Base-by-base conservation (phyloP, 108 stramenopile genomes). In the Schizochytrium sp. region DNA sequence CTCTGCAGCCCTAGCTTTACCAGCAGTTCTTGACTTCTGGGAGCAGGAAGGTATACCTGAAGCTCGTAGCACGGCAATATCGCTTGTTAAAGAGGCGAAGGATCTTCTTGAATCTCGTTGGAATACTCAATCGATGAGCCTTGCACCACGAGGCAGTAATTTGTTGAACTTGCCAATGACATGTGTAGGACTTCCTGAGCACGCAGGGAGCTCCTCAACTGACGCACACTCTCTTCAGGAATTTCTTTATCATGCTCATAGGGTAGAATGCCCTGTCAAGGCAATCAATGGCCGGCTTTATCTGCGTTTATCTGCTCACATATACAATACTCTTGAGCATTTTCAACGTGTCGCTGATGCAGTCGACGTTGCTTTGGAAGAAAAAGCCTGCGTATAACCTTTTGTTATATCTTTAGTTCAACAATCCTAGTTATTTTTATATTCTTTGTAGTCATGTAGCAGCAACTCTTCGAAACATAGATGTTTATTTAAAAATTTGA, bases 11-110 rank as follows among this genome's bases (percentile, higher is more conserved):
- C 88, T 88, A 4, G 59, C 59, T 8, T 17, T 88, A 19, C 88
- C 88, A 0, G 88, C 45, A 10, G 59, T 88, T 40, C 88, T 88
- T 19, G 59, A 88, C 13, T 88, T 19, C 42, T 88, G 88, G 88
- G 1, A 0, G 1, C 8, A 15, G 64, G 7, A 69, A 38, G 64
- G 42, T 8, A 2, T 50, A 12, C 2, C 4, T 8, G 60, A 5
- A 44, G 45, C 76, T 8, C 47, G 76, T n/a, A 10, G 12, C 15
- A n/a, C 5, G 10, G 5, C 8, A 5, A 50, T 83, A n/a, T 55
- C 47, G 5, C 47, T 83, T 5, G 8, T 55, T 13, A 17, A 83
- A 0, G 50, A 83, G 28, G 47, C 53, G 76, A n/a, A 40, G 15
- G 76, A 10, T 1, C 7, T 49, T 47, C 76, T 83, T 38, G 50